phyloP scores from a whole-genome alignment of 257 asterid genomes.

The Marsdenia floribunda region DNA sequence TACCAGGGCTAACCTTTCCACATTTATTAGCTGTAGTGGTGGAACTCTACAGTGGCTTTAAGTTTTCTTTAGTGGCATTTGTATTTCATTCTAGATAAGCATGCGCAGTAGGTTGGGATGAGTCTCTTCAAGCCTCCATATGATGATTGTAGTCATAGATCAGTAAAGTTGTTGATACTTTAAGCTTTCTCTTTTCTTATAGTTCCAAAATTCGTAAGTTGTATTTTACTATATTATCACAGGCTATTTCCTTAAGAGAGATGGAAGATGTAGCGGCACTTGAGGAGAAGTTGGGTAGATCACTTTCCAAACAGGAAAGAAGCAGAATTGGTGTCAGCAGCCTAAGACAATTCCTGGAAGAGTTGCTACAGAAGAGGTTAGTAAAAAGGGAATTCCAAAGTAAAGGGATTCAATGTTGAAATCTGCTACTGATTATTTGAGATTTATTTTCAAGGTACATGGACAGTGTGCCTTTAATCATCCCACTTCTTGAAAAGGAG shows the following conservation, averaged over 20 bases:
- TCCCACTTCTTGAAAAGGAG: slow-evolving; percentile 95
- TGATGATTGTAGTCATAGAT: neutral
- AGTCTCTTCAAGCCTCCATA: neutral
- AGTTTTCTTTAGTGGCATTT: neutral
- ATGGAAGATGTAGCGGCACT: slow-evolving; percentile 71
- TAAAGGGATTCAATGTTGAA: neutral
- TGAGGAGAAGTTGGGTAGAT: slow-evolving; percentile 90
- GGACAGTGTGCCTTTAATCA: slow-evolving; percentile 86
- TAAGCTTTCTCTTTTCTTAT: neutral
- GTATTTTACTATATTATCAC: slow-evolving; percentile 3
- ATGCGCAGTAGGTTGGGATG: neutral
- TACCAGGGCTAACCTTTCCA: neutral
- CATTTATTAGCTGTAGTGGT: neutral
- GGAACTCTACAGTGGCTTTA: neutral
- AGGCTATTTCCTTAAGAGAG: slow-evolving; percentile 87
- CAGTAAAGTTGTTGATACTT: neutral
- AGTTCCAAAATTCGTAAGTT: neutral
- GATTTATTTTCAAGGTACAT: slow-evolving; percentile 57
- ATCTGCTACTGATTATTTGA: slow-evolving; percentile 23
- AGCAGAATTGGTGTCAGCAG: slow-evolving; percentile 92
- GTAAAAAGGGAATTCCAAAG: neutral
- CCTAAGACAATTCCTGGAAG: slow-evolving; percentile 89
- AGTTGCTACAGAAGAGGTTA: slow-evolving; percentile 82
- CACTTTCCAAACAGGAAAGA: slow-evolving; percentile 76
- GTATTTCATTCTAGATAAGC: neutral